Conservation (phyloP, 352 stramenopile species). For the Elongisporangium anandrum region DNA sequence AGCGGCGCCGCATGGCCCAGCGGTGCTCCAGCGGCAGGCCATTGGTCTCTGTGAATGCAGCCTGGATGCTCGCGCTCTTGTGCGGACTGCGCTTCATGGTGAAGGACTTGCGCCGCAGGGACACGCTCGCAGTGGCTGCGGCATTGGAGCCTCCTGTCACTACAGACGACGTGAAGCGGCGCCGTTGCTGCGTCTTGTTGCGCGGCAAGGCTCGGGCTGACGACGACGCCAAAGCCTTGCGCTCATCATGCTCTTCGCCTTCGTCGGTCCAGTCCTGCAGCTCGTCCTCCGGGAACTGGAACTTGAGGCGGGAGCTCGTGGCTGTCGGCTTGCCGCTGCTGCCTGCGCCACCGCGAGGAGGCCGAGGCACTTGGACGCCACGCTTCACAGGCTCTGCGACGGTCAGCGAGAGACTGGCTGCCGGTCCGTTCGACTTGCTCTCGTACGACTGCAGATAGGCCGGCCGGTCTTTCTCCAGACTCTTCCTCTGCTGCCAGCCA, state of each 20-base stretch:
- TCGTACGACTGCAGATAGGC: not conserved
- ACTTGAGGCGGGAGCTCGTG: slow-evolving; percentile 38
- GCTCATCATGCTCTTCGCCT: slow-evolving; percentile 16
- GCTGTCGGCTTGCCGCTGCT: slow-evolving; percentile 7
- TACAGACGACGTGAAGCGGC: slow-evolving; percentile 18
- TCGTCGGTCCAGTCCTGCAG: slow-evolving; percentile 22
- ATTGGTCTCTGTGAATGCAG: not conserved
- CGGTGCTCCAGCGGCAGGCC: slow-evolving; percentile 7
- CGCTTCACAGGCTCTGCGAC: slow-evolving; percentile 25
- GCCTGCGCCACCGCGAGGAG: slow-evolving; percentile 20
- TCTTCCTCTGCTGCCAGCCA: not conserved
- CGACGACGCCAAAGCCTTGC: slow-evolving; percentile 3
- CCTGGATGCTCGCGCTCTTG: slow-evolving; percentile 18
- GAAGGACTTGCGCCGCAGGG: slow-evolving; percentile 60
- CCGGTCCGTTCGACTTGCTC: not conserved
- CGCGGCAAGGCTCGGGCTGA: slow-evolving; percentile 1
- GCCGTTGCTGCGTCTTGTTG: slow-evolving; percentile 9
- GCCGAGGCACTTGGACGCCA: slow-evolving; percentile 39
- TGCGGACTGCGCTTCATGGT: slow-evolving; percentile 54
- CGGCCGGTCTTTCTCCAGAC: slow-evolving; percentile 1
- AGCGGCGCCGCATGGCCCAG: slow-evolving; percentile 45
- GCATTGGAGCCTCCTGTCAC: slow-evolving; percentile 13
- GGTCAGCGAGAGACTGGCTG: slow-evolving; percentile 20
- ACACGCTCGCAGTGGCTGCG: slow-evolving; percentile 32
- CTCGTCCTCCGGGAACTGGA: slow-evolving; percentile 54